Evolutionary conservation across 768 basidiomycete species (phyloP).

Genomic region (Suillus subalutaceus): DNA sequence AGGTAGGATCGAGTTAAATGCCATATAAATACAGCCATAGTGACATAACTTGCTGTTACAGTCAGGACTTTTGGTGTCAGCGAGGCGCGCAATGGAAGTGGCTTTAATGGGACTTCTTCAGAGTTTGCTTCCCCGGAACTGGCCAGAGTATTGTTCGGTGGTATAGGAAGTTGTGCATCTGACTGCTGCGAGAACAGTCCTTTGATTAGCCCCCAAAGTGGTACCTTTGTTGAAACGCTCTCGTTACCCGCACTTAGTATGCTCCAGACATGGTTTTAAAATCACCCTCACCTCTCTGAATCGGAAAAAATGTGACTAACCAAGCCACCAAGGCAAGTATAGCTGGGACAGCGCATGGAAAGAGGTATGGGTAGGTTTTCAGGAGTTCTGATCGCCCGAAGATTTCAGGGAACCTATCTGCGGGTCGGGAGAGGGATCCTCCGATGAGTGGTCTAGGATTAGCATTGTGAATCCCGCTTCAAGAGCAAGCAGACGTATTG

Average conservation of each 20-base stretch:
- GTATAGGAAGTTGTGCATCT: background rate
- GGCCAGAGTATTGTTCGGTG: background rate
- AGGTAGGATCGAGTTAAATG: slow-evolving; percentile 50
- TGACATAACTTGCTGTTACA: slow-evolving; percentile 63
- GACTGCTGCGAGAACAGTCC: slow-evolving; percentile 14
- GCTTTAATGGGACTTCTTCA: slow-evolving; percentile 15
- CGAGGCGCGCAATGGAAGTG: slow-evolving; percentile 50
- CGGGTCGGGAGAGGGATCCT: slow-evolving; percentile 56
- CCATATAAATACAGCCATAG: slow-evolving; percentile 66
- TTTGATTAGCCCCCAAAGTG: background rate
- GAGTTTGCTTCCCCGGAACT: background rate
- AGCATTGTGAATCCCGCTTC: background rate
- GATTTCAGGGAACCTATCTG: slow-evolving; percentile 51
- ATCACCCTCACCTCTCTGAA: slow-evolving; percentile 32
- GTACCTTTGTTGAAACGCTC: slow-evolving; percentile 28
- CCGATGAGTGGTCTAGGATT: slow-evolving; percentile 57
- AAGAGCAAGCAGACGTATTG: background rate
- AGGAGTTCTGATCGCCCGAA: slow-evolving; percentile 52
- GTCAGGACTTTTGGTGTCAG: slow-evolving; percentile 58
- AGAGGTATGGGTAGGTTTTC: slow-evolving; percentile 52
- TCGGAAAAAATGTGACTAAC: slow-evolving; percentile 19
- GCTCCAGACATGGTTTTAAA: background rate
- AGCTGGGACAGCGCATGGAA: slow-evolving; percentile 41
- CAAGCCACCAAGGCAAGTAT: slow-evolving; percentile 28
- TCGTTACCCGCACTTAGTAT: slow-evolving; percentile 18